phyloP scores from a whole-genome alignment of 1,139 yeast species.

The Scheffersomyces titani region DNA sequence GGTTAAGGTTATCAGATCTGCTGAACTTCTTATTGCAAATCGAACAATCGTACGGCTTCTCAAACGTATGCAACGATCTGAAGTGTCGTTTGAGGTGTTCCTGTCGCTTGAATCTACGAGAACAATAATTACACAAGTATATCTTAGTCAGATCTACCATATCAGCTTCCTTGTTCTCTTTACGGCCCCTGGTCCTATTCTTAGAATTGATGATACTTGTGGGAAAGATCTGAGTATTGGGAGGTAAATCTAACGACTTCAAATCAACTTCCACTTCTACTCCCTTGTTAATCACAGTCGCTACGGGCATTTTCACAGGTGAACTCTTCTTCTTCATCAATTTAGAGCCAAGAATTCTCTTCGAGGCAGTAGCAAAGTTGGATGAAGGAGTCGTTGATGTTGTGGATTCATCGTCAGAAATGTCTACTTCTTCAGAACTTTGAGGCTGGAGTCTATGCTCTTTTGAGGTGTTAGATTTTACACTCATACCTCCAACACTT shows the following conservation, averaged over 20 bases:
- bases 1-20: conserved; percentile 72
- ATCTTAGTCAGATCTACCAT: conserved; percentile 43
- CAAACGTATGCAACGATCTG: conserved; percentile 71
- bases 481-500: conserved; percentile 4
- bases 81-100: conserved; percentile 80
- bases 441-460: background rate
- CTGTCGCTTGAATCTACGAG: conserved; percentile 69
- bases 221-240: conserved; percentile 40
- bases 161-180: conserved; percentile 50
- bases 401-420: background rate
- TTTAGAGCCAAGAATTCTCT: conserved; percentile 42
- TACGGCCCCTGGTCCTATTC: conserved; percentile 45
- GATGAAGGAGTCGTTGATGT: conserved; percentile 8
- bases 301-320: conserved; percentile 16
- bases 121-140: conserved; percentile 50
- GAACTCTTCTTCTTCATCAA: conserved; percentile 26
- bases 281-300: conserved; percentile 31
- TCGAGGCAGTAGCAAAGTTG: conserved; percentile 38
- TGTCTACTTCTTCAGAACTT: background rate
- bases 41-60: conserved; percentile 73
- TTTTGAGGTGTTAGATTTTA: conserved; percentile 2
- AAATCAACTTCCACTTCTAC: conserved; percentile 46
- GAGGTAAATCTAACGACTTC: conserved; percentile 43
- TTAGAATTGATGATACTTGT: conserved; percentile 35
- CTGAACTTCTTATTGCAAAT: conserved; percentile 73